Base-by-base conservation (phyloP, 371 early-diverging fungal species). In the Parasitella parasitica region DNA sequence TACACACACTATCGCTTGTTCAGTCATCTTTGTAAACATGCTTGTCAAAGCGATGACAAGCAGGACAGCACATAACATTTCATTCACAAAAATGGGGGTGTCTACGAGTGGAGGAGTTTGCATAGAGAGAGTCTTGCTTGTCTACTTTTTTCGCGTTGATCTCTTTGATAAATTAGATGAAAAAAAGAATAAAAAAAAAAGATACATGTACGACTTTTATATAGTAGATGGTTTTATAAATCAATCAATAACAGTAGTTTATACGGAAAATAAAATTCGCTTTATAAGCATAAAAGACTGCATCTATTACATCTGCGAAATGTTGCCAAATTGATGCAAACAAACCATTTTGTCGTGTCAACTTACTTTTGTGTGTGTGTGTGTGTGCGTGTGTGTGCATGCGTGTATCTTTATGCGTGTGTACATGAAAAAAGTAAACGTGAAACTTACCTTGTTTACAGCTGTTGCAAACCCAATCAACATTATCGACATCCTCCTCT, bases 391-490 rank as follows among this genome's bases (percentile, higher is more conserved):
- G 36, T 49, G 43, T 27, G 36, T 52, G 32, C 39, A 39, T 28
- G 20, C n/a, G n/a, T n/a, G n/a, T n/a, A n/a, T n/a, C n/a, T n/a
- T n/a, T n/a, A 28, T 38, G 11, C 46, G 22, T 22, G 5, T 15
- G 1, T 32, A 57, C 32, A 32, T 32, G 26, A 61, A 37, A 24
- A 12, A 48, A 34, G 26, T n/a, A 54, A 15, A 49, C 15, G 13
- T 11, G 4, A 37, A 46, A 28, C 62, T 53, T 67, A 61, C 69
- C 64, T 69, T 64, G 32, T 26, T 57, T 49, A 55, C 85, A 86
- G 0, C 59, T 66, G 7, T 73, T 67, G 61, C 86, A 86, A 16
- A 72, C 53, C 78, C 77, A 82, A 52, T 75, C 84, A 54, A 90
- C 73, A 59, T 84, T 71, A 54, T 85, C 77, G 4, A 79, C 87